These are phyloP conservation scores for Spinacia oleracea DNA, from an alignment of 179 eudicot species.

Conservation along the genomic window DNA sequence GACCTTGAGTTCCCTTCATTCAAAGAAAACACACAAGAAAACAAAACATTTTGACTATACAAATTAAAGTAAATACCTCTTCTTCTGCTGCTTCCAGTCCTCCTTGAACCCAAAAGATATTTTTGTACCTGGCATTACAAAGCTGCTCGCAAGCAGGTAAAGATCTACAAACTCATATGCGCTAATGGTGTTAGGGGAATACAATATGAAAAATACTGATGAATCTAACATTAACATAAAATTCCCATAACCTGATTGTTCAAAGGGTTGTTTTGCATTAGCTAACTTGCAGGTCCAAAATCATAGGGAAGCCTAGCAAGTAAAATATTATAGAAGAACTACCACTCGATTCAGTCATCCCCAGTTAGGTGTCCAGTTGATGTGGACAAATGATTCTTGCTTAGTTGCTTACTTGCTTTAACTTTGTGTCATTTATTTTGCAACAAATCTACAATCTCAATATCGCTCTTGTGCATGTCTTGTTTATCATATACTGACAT, in stretches of 20 bases:
- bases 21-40: not conserved
- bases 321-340: not conserved
- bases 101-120: slow-evolving; percentile 92
- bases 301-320: not conserved
- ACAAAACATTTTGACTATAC: slow-evolving; percentile 1
- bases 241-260: not conserved
- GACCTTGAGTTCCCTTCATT: not conserved
- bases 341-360: not conserved
- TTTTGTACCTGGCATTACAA: slow-evolving; percentile 78
- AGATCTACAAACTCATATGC: slow-evolving; percentile 53
- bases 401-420: too few species aligned
- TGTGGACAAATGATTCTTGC: not conserved
- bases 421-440: not conserved
- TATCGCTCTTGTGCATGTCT: not conserved
- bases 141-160: slow-evolving; percentile 92
- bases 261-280: not conserved
- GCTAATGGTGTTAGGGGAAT: not conserved
- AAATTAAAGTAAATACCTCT: slow-evolving; percentile 49
- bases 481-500: not conserved
- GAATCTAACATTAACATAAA: not conserved
- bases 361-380: not conserved
- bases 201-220: not conserved
- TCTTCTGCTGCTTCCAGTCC: slow-evolving; percentile 98
- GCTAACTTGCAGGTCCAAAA: not conserved
- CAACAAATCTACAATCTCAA: not conserved